A percentile compares a stretch with the other conserved stretches of the same genome.
Conservation (phyloP, 306 rosid species). For the Quercus suber region DNA sequence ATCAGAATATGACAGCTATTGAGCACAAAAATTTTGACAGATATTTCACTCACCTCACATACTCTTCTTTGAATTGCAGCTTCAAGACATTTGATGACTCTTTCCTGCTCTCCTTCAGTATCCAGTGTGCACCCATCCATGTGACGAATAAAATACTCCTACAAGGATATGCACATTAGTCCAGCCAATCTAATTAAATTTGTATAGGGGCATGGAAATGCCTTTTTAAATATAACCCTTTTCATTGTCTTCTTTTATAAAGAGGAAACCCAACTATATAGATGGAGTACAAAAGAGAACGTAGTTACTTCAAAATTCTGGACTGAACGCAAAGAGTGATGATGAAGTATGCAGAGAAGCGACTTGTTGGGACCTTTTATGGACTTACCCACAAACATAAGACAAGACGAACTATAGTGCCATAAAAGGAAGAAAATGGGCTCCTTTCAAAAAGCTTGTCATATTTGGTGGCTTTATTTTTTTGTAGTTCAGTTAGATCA, state of each 20-base stretch:
- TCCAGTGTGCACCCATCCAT: constrained; percentile 92
- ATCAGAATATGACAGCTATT: neutral
- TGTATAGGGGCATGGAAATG: neutral
- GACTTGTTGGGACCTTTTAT: neutral
- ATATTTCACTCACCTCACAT: constrained; percentile 61
- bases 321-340: neutral
- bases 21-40: constrained; percentile 3
- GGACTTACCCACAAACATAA: neutral
- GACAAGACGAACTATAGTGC: neutral
- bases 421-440: neutral
- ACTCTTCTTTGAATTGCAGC: constrained; percentile 91
- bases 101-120: constrained; percentile 81
- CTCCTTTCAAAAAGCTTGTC: neutral
- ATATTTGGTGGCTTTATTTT: neutral
- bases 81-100: constrained; percentile 81
- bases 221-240: neutral
- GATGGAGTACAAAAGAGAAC: neutral
- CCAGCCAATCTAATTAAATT: neutral
- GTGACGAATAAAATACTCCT: constrained; percentile 83
- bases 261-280: neutral
- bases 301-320: neutral
- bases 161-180: constrained; percentile 21
- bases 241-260: constrained; percentile 8
- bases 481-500: neutral
- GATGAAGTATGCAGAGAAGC: neutral